These are phyloP conservation scores for Microcyclosporella mali DNA, from an alignment of 2,329 filamentous ascomycete genomes.

Conservation along the genomic window DNA sequence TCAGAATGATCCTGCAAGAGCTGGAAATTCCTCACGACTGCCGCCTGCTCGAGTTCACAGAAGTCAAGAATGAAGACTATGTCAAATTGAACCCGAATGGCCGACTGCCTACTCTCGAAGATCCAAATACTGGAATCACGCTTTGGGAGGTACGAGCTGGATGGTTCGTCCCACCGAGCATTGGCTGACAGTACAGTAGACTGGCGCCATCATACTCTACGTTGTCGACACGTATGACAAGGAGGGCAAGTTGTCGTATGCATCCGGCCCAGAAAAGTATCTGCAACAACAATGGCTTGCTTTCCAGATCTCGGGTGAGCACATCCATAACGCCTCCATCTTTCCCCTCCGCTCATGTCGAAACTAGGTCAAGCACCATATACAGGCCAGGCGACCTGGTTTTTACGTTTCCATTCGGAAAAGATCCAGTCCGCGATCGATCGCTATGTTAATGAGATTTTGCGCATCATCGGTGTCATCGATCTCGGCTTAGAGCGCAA, in stretches of 20 bases:
- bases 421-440: slow-evolving; percentile 40
- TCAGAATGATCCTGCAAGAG: background rate
- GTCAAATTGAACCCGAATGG: slow-evolving; percentile 38
- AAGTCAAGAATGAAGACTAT: background rate
- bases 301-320: slow-evolving; percentile 29
- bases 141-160: slow-evolving; percentile 40
- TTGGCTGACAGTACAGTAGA: slow-evolving; percentile 14
- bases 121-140: slow-evolving; percentile 40
- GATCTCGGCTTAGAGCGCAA: slow-evolving; percentile 34
- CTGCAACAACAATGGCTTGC: slow-evolving; percentile 27
- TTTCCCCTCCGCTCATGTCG: background rate
- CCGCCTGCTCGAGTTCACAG: background rate
- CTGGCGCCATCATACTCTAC: slow-evolving; percentile 29
- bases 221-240: slow-evolving; percentile 32
- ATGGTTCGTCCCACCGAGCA: background rate
- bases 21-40: background rate
- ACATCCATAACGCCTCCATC: background rate
- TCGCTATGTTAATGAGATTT: slow-evolving; percentile 41
- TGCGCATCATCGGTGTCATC: slow-evolving; percentile 42
- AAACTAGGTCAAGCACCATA: slow-evolving; percentile 29
- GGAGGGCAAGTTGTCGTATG: slow-evolving; percentile 24
- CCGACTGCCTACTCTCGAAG: slow-evolving; percentile 38
- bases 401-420: slow-evolving; percentile 35
- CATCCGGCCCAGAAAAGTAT: slow-evolving; percentile 20
- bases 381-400: slow-evolving; percentile 38